Base-by-base conservation (phyloP, 768 basidiomycete species). In the Sarcodon sp. region DNA sequence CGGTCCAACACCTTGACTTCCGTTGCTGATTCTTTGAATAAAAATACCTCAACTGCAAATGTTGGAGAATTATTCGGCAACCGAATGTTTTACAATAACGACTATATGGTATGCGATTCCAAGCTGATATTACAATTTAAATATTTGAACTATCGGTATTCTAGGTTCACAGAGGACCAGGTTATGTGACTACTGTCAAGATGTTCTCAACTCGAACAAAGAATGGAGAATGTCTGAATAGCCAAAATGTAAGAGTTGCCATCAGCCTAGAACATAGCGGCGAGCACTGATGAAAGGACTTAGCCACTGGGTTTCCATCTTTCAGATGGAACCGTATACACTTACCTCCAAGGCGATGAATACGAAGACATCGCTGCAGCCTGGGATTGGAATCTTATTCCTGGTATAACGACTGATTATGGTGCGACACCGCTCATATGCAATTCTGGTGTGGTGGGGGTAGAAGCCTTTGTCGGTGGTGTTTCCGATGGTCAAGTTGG, bases 321-420 rank as follows among this genome's bases (percentile, higher is more conserved):
- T 7, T 69, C 80, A 4, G 79, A 83, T 47, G 83, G 83, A 3
- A 70, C 71, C 0, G 58, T 77, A 8, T 77, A 79, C 59, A 84
- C 77, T 0, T 83, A 84, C 59, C 55, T 80, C 18, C 62, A 63
- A 44, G 84, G 83, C 11, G 65, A 75, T 54, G 83, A 86, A 59
- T 86, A 85, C 57, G 79, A 82, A 56, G 81, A 84, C 54, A 85
- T 85, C 33, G 63, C 76, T 3, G 83, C 76, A 3, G 68, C 76
- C 2, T 83, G 82, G 83, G 80, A 87, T 60, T 87, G 84, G 84
- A 77, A 83, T 53, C 69, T 83, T 6, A 77, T 87, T 41, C 83
- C 84, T 6, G 83, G 84, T 0, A 84, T 68, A 33, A 86, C 84
- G 1, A 69, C 72, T 35, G 78, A 84, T 57, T 82, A 83, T 55